Evolutionary conservation across 2,329 filamentous ascomycete species (phyloP).

Genomic region (Aspergillus ruber): DNA sequence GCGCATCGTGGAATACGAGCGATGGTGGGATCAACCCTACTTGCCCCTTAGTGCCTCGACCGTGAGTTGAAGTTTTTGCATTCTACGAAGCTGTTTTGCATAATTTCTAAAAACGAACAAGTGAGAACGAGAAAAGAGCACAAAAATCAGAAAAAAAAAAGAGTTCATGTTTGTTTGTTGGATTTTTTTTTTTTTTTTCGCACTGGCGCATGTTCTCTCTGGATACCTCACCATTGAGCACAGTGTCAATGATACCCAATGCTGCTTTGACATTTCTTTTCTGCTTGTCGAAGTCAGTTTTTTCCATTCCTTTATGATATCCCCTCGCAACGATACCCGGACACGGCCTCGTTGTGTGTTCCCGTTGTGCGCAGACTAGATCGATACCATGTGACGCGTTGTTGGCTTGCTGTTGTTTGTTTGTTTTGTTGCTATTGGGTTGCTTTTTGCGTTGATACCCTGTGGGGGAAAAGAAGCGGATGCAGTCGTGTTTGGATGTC

Average conservation of each 20-base stretch:
- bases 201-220: conserved; percentile 19
- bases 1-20: conserved; percentile 34
- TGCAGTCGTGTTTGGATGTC: conserved; percentile 7
- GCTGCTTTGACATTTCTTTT: conserved; percentile 22
- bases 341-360: conserved; percentile 15
- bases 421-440: conserved; percentile 17
- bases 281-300: conserved; percentile 12
- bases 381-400: conserved; percentile 32
- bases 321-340: conserved; percentile 24
- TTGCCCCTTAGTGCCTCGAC: conserved; percentile 20
- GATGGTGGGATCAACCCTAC: conserved; percentile 34
- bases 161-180: conserved; percentile 10
- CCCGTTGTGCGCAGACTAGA: conserved; percentile 26
- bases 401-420: conserved; percentile 17
- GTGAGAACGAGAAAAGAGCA: conserved; percentile 4
- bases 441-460: conserved; percentile 30
- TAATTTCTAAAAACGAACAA: conserved; percentile 1
- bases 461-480: conserved; percentile 16
- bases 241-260: conserved; percentile 28
- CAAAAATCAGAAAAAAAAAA: conserved; percentile 5
- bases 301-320: conserved; percentile 31
- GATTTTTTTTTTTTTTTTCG: conserved; percentile 10
- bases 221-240: conserved; percentile 1
- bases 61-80: conserved; percentile 14
- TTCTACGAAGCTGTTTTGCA: conserved; percentile 2